These are phyloP conservation scores for Fusarium sp. DNA, from an alignment of 2,329 filamentous ascomycete genomes.

Conservation along the genomic window DNA sequence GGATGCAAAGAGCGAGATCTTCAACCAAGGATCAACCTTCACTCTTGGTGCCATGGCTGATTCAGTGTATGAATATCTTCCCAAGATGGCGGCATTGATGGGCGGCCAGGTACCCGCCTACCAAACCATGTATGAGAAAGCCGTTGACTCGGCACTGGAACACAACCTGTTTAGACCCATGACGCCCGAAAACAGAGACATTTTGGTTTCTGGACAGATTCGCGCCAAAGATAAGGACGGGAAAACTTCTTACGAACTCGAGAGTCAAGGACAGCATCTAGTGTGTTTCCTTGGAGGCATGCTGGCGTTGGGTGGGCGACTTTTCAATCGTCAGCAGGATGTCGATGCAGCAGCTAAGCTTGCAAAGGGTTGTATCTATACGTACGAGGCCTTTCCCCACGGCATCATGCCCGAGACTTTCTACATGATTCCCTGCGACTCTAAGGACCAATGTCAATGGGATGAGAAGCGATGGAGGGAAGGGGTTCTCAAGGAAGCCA, in stretches of 20 bases:
- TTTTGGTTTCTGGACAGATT: constrained; percentile 65
- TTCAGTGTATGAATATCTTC: constrained; percentile 82
- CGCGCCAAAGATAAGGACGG: constrained; percentile 50
- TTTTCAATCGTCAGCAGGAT: constrained; percentile 57
- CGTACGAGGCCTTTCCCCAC: constrained; percentile 60
- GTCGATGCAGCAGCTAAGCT: constrained; percentile 60
- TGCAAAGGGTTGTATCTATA: constrained; percentile 64
- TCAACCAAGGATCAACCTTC: constrained; percentile 53
- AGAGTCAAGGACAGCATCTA: constrained; percentile 58
- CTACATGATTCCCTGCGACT: constrained; percentile 56
- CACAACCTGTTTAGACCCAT: constrained; percentile 74
- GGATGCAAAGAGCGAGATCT: constrained; percentile 42
- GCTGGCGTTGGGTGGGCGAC: constrained; percentile 61
- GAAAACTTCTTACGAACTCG: constrained; percentile 49
- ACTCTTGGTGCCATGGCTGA: constrained; percentile 64
- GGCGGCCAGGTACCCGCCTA: constrained; percentile 68
- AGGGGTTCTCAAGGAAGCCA: constrained; percentile 42
- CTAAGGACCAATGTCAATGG: constrained; percentile 52
- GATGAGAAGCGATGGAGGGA: constrained; percentile 54
- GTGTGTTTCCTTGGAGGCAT: constrained; percentile 65
- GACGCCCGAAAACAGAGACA: constrained; percentile 63
- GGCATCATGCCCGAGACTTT: constrained; percentile 67
- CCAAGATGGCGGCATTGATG: constrained; percentile 83
- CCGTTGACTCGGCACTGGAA: constrained; percentile 66
- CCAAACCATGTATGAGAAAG: constrained; percentile 65